phyloP scores from a whole-genome alignment of 2,329 filamentous ascomycete species.

The Cladosporium cucumerinum region DNA sequence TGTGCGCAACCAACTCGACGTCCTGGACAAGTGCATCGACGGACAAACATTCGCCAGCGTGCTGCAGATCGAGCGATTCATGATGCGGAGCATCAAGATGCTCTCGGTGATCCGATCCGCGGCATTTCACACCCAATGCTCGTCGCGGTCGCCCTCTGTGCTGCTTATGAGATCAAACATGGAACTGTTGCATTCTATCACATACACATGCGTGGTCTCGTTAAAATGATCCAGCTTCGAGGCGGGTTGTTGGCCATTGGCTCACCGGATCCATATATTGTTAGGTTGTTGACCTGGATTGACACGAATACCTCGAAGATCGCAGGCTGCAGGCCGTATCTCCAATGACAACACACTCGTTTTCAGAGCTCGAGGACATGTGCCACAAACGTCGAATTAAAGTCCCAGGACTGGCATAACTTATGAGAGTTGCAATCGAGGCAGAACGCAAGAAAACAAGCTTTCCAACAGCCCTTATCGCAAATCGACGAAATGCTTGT shows the following conservation, averaged over 20 bases:
- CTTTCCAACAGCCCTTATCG: not conserved
- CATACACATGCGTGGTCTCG: slow-evolving; percentile 20
- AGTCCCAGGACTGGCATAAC: not conserved
- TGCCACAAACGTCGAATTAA: not conserved
- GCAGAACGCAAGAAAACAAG: not conserved
- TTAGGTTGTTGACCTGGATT: not conserved
- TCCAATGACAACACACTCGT: not conserved
- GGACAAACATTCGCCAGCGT: not conserved
- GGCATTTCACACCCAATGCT: slow-evolving; percentile 19
- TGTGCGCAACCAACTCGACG: slow-evolving; percentile 6
- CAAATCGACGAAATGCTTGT: not conserved
- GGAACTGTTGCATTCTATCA: slow-evolving; percentile 14
- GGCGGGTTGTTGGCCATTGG: slow-evolving; percentile 18
- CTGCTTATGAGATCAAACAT: slow-evolving; percentile 20
- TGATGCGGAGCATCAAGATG: slow-evolving; percentile 19
- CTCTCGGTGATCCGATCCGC: slow-evolving; percentile 17
- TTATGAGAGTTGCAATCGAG: not conserved
- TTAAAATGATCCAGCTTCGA: slow-evolving; percentile 18
- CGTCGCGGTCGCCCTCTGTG: slow-evolving; percentile 18
- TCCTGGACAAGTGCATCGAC: not conserved
- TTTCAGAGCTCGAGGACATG: not conserved
- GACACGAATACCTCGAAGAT: slow-evolving; percentile 8
- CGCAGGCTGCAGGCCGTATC: slow-evolving; percentile 6
- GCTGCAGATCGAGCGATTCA: slow-evolving; percentile 2
- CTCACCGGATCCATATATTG: slow-evolving; percentile 4